Percentiles rank a stretch among this genome's conserved stretches.
Evolutionary conservation across 2,329 filamentous ascomycete species (phyloP).

Genomic region (Coniochaeta pulveracea): DNA sequence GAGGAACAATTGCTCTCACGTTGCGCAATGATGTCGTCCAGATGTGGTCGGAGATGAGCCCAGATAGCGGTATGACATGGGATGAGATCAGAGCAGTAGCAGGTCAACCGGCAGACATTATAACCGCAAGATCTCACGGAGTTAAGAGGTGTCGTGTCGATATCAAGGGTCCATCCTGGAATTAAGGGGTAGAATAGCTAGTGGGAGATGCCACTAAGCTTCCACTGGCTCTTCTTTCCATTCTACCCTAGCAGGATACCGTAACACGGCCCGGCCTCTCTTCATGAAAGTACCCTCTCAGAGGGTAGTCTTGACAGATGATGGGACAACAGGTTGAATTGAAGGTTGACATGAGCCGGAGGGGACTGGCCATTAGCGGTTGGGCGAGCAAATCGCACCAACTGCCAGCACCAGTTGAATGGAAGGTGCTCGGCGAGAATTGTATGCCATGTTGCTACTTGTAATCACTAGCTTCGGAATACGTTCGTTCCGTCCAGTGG

Average conservation of each 20-base stretch:
- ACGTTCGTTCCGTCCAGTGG: too few species aligned
- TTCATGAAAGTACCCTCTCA: constrained; percentile 3
- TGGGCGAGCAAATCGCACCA: background rate
- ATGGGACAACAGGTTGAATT: too few species aligned
- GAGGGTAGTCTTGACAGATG: background rate
- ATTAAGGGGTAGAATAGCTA: background rate
- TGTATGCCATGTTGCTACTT: background rate
- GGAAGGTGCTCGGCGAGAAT: background rate
- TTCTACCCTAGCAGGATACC: constrained; percentile 2
- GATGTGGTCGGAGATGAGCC: constrained; percentile 4
- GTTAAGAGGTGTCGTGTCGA: constrained; percentile 3
- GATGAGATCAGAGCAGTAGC: background rate
- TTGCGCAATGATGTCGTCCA: background rate
- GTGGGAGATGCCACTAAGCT: background rate
- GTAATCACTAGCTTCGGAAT: too few species aligned
- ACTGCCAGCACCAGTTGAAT: background rate
- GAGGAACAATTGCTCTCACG: background rate
- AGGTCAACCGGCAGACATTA: constrained; percentile 2
- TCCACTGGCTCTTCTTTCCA: constrained; percentile 1
- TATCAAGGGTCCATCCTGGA: constrained; percentile 1
- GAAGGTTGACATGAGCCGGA: too few species aligned
- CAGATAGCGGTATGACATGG: constrained; percentile 2
- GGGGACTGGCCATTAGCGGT: background rate
- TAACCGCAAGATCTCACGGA: background rate
- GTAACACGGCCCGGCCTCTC: constrained; percentile 8